Percentiles rank a stretch among this genome's conserved stretches.
phyloP scores from a whole-genome alignment of 495 filamentous ascomycete species.

The Thermochaetoides thermophila region DNA sequence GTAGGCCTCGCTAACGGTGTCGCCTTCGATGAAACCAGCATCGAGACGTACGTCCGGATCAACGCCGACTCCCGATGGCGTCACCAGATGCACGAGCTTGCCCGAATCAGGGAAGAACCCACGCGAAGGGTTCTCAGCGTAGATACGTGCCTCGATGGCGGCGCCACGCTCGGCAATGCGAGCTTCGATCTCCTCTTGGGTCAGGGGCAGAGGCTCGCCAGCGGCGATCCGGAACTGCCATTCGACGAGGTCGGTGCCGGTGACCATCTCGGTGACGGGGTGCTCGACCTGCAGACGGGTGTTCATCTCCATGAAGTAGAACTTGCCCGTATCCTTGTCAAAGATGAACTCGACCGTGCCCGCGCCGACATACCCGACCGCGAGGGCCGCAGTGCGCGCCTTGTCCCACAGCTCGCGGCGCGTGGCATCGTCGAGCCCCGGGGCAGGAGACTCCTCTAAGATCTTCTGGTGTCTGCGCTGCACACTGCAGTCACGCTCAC shows the following conservation, averaged over 20 bases:
- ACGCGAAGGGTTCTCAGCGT: constrained; percentile 82
- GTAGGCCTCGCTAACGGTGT: constrained; percentile 88
- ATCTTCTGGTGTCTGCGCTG: constrained; percentile 94
- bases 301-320: constrained; percentile 99
- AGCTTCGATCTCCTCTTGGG: constrained; percentile 66
- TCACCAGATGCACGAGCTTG: constrained; percentile 66
- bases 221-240: constrained; percentile 94
- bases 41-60: constrained; percentile 73
- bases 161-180: constrained; percentile 63
- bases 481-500: constrained; percentile 77
- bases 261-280: constrained; percentile 94
- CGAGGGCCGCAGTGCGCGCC: constrained; percentile 73
- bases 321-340: constrained; percentile 82
- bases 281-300: constrained; percentile 94
- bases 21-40: constrained; percentile 78
- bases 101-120: constrained; percentile 93
- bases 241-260: constrained; percentile 82
- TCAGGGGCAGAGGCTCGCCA: constrained; percentile 71
- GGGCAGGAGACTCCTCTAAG: constrained; percentile 89
- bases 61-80: constrained; percentile 48
- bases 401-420: constrained; percentile 89
- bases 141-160: constrained; percentile 91
- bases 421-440: constrained; percentile 61
- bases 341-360: constrained; percentile 99
- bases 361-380: constrained; percentile 89